Evolutionary conservation across 2,329 filamentous ascomycete species (phyloP).

Genomic region (Cladosporium sp.): DNA sequence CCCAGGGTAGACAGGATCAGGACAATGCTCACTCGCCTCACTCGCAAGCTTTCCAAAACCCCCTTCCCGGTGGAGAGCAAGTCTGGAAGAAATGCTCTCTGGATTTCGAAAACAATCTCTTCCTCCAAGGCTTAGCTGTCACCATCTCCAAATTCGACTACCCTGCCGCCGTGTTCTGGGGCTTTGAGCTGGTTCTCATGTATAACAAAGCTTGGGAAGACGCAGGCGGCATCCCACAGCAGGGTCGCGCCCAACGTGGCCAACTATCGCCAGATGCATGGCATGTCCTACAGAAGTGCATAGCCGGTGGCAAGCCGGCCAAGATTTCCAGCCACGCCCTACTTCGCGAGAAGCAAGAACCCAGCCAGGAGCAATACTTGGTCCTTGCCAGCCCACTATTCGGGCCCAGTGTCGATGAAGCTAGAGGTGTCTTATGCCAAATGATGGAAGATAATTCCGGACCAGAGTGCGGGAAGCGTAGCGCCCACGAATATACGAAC

Average conservation of each 20-base stretch:
- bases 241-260: slow-evolving; percentile 33
- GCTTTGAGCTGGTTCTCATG: slow-evolving; percentile 33
- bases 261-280: slow-evolving; percentile 33
- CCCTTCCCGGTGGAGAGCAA: not conserved
- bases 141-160: slow-evolving; percentile 40
- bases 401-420: not conserved
- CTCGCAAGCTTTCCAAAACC: not conserved
- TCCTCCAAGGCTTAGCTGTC: slow-evolving; percentile 20
- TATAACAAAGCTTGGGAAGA: slow-evolving; percentile 41
- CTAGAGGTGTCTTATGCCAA: slow-evolving; percentile 22
- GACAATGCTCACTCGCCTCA: not conserved
- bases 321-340: slow-evolving; percentile 20
- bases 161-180: slow-evolving; percentile 42
- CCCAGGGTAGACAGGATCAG: not conserved
- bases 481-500: not conserved
- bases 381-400: slow-evolving; percentile 26
- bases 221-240: slow-evolving; percentile 30
- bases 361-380: slow-evolving; percentile 12
- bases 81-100: not conserved
- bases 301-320: slow-evolving; percentile 22
- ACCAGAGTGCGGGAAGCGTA: not conserved
- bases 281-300: slow-evolving; percentile 30
- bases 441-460: slow-evolving; percentile 14
- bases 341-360: slow-evolving; percentile 4
- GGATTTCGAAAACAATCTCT: not conserved